Evolutionary conservation across 768 basidiomycete genomes (phyloP), one percentile per base, ranked within the genome.

Genomic region (Mycena filopes): DNA sequence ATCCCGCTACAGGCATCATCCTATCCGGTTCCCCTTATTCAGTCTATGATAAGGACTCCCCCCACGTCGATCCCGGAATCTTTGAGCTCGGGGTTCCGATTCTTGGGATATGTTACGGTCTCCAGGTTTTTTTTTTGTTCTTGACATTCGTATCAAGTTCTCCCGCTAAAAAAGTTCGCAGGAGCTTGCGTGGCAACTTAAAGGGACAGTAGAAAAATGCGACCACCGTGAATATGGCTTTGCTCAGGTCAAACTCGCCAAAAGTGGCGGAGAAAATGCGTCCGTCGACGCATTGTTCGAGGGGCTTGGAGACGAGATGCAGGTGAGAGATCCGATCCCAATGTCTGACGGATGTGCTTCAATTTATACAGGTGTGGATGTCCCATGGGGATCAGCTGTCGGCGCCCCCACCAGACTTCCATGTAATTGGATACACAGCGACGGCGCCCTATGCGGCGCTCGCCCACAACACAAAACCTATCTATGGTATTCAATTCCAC

Each of bases 401-500:
- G 28, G 86, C 84, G 51, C 86, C 92, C 2, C 98, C 97, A 18
- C 79, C 89, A 0, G 82, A 91, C 71, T 99, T 98, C 79, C 89
- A 93, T 73, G 86, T 92, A 69, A 94, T 99, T 70, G 97, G 95
- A 9, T 84, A 86, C 49, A 99, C 98, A 0, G 78, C 85, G 20
- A 91, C 90, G 1, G 96, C 97, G 0, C 97, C 97, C 0, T 99
- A 84, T 74, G 96, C 96, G 13, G 96, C 96, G 2, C 88, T 99
- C 66, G 95, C 95, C 9, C 98, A 99, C 79, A 81, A 96, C 72
- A 81, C 87, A 8, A 96, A 94, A 72, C 89, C 93, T 1, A 83
- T 98, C 73, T 99, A 95, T 70, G 98, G 97, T 31, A 98, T 99
- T 43, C 98, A 99, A 73, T 99, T 99, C 82, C 98, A 99, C 75